A percentile compares a stretch with the other conserved stretches of the same genome.
These are phyloP conservation scores for Xylariales sp. DNA, from an alignment of 2,329 filamentous ascomycete species.

Conservation along the genomic window DNA sequence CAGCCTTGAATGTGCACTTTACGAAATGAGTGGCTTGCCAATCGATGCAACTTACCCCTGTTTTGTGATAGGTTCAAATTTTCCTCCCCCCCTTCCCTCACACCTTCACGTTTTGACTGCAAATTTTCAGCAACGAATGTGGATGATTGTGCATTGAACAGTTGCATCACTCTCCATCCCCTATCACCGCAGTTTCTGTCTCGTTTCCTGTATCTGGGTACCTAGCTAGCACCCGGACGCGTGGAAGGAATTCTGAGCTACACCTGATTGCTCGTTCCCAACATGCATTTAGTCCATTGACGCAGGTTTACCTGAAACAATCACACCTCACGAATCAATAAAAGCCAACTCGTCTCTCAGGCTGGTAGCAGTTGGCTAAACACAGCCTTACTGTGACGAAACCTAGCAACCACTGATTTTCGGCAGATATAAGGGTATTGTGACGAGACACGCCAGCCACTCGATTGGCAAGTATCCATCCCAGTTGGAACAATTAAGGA, in stretches of 20 bases:
- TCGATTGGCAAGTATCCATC: background rate
- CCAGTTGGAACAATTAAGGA: background rate
- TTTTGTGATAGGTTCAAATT: background rate
- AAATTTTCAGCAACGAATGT: background rate
- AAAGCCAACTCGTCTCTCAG: background rate
- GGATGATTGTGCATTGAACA: background rate
- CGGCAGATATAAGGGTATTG: too few species aligned
- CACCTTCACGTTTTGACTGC: background rate
- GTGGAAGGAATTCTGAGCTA: background rate
- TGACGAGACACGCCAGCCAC: too few species aligned
- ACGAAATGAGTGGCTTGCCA: constrained; percentile 3
- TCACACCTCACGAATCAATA: background rate
- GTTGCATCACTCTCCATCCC: too few species aligned
- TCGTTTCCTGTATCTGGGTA: background rate
- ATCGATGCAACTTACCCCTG: background rate
- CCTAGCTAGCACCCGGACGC: background rate
- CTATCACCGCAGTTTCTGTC: background rate
- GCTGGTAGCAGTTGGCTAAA: background rate
- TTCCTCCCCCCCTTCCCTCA: background rate
- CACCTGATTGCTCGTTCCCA: background rate
- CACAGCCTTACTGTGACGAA: background rate
- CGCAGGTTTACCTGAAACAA: background rate
- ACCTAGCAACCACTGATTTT: too few species aligned
- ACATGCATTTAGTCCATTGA: background rate
- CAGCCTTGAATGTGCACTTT: background rate